Percentiles rank a stretch among this genome's conserved stretches.
These are phyloP conservation scores for Botrytis medusae DNA, from an alignment of 2,329 filamentous ascomycete genomes.

Conservation along the genomic window DNA sequence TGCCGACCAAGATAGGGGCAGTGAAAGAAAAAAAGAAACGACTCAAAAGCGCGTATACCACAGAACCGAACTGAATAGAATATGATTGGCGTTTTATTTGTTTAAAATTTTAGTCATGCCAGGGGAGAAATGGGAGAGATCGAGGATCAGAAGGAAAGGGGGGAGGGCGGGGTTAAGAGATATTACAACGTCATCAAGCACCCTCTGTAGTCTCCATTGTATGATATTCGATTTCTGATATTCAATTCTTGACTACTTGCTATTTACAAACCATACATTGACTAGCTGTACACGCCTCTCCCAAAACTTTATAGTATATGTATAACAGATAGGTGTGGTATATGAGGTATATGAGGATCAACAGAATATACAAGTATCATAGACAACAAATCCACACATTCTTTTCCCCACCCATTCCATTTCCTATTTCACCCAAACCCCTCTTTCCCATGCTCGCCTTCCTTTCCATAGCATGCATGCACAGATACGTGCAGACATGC, in stretches of 20 bases:
- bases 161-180: neutral
- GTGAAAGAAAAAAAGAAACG: neutral
- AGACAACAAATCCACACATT: neutral
- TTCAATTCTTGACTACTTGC: neutral
- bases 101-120: neutral
- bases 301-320: neutral
- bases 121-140: neutral
- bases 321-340: neutral
- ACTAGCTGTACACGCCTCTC: neutral
- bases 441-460: neutral
- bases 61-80: neutral
- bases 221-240: neutral
- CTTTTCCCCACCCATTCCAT: constrained; percentile 6
- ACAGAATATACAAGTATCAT: constrained; percentile 13
- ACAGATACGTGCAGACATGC: neutral
- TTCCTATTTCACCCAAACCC: constrained; percentile 14
- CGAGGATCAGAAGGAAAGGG: neutral
- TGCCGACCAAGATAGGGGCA: neutral
- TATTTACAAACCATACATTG: neutral
- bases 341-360: neutral
- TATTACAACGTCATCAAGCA: neutral
- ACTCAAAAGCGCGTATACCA: neutral
- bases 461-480: neutral
- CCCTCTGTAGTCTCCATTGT: neutral
- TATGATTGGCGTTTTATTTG: neutral